Conservation (phyloP, 768 basidiomycete species). For the Nevesoporus exiguus region DNA sequence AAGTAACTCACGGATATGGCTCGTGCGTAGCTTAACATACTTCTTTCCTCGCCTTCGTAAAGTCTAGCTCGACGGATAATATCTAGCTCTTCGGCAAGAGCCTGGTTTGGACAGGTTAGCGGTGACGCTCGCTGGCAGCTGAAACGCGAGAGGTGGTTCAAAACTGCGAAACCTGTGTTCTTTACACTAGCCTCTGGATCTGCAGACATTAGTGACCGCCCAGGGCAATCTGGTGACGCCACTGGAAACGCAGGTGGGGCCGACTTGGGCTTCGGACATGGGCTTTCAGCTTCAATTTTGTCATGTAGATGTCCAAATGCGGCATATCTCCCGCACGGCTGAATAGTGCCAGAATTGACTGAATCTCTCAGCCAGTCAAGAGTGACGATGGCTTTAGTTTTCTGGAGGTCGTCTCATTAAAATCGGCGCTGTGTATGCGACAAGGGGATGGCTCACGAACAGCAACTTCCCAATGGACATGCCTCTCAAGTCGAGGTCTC, state of each 20-base stretch:
- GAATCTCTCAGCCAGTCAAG: slow-evolving; percentile 71
- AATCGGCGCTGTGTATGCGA: not conserved
- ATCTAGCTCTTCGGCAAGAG: slow-evolving; percentile 53
- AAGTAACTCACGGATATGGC: slow-evolving; percentile 59
- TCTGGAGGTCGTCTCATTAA: slow-evolving; percentile 38
- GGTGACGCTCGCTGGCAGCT: slow-evolving; percentile 65
- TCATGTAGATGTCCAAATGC: slow-evolving; percentile 51
- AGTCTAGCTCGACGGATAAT: slow-evolving; percentile 55
- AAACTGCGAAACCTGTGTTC: slow-evolving; percentile 13
- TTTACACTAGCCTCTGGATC: slow-evolving; percentile 21
- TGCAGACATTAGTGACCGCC: not conserved
- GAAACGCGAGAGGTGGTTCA: slow-evolving; percentile 39
- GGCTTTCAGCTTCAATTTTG: slow-evolving; percentile 40
- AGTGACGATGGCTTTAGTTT: slow-evolving; percentile 62
- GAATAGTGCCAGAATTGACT: slow-evolving; percentile 37
- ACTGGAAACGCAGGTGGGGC: not conserved
- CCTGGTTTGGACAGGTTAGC: slow-evolving; percentile 66
- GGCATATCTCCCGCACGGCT: slow-evolving; percentile 55
- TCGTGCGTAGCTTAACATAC: slow-evolving; percentile 68
- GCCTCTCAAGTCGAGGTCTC: slow-evolving; percentile 65
- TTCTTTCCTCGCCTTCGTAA: slow-evolving; percentile 64
- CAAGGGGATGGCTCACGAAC: slow-evolving; percentile 40
- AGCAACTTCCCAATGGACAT: slow-evolving; percentile 60
- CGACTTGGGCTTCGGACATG: slow-evolving; percentile 37
- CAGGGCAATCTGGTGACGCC: not conserved